Percentiles rank a stretch among this genome's conserved stretches.
Conservation (phyloP, 2,329 filamentous ascomycete species). For the Exophiala spinifera region DNA sequence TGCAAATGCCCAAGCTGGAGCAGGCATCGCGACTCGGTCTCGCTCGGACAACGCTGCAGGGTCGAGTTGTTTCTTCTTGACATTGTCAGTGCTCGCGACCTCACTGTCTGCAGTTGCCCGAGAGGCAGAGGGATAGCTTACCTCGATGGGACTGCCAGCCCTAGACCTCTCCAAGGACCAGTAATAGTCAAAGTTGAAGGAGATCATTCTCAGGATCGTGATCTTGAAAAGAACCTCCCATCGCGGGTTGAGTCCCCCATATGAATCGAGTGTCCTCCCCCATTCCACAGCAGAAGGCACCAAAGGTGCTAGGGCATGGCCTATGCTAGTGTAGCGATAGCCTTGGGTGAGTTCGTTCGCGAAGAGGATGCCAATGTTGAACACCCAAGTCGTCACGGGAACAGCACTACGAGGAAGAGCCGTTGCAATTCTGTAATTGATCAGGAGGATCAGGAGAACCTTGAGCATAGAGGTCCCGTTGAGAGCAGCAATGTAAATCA, state of each 20-base stretch:
- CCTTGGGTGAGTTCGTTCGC: constrained; percentile 81
- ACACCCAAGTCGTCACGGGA: constrained; percentile 77
- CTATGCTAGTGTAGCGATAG: constrained; percentile 68
- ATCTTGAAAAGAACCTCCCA: constrained; percentile 99
- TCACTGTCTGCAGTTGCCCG: constrained; percentile 8
- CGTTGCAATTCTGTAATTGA: constrained; percentile 79
- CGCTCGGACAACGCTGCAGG: constrained; percentile 80
- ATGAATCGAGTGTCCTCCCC: constrained; percentile 71
- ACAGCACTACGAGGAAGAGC: constrained; percentile 66
- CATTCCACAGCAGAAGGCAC: constrained; percentile 53
- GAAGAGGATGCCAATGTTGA: constrained; percentile 83
- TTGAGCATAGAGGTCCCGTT: constrained; percentile 86
- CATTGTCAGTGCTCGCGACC: constrained; percentile 55
- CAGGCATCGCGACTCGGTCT: constrained; percentile 77
- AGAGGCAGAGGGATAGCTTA: constrained; percentile 49
- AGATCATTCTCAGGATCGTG: constrained; percentile 85
- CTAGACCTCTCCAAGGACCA: constrained; percentile 71
- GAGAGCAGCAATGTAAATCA: constrained; percentile 72
- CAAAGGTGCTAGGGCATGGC: constrained; percentile 48
- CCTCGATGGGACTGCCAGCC: constrained; percentile 71
- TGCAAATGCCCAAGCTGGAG: constrained; percentile 64
- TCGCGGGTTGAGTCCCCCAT: constrained; percentile 77
- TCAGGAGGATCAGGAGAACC: constrained; percentile 71
- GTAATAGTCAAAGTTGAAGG: constrained; percentile 95
- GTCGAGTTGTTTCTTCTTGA: constrained; percentile 97